phyloP scores from a whole-genome alignment of 2,329 filamentous ascomycete genomes.

The Penicillium sp. region DNA sequence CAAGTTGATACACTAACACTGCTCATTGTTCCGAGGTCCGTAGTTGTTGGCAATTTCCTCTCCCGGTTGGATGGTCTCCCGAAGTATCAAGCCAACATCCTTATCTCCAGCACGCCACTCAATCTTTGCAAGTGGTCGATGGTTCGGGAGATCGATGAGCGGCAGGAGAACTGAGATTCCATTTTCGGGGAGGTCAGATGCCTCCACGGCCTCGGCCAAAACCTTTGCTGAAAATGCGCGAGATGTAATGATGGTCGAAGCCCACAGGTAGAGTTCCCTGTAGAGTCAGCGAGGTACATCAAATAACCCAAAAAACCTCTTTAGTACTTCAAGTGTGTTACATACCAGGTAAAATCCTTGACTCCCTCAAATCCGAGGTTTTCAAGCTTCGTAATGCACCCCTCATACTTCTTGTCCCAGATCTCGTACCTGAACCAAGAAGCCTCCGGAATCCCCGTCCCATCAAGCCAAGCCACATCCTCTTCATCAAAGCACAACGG shows the following conservation, averaged over 20 bases:
- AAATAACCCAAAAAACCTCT: background rate
- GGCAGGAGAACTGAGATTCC: slow-evolving; percentile 67
- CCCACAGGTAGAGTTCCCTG: slow-evolving; percentile 47
- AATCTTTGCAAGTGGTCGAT: slow-evolving; percentile 57
- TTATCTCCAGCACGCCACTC: slow-evolving; percentile 52
- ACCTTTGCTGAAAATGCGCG: slow-evolving; percentile 45
- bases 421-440: slow-evolving; percentile 31
- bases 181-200: slow-evolving; percentile 46
- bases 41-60: slow-evolving; percentile 65
- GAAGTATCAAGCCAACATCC: slow-evolving; percentile 41
- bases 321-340: background rate
- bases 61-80: slow-evolving; percentile 49
- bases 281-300: slow-evolving; percentile 4
- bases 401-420: slow-evolving; percentile 39
- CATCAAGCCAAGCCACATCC: slow-evolving; percentile 51
- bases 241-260: slow-evolving; percentile 43
- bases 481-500: slow-evolving; percentile 61
- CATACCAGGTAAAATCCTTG: slow-evolving; percentile 39
- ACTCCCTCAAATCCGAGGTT: slow-evolving; percentile 28
- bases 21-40: slow-evolving; percentile 69
- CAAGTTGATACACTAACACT: slow-evolving; percentile 39
- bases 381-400: slow-evolving; percentile 29
- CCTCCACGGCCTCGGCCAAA: slow-evolving; percentile 34
- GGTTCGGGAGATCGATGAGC: slow-evolving; percentile 68
- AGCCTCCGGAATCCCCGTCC: slow-evolving; percentile 34